Conservation (phyloP, 768 basidiomycete species). For the Auriscalpium microsporum region DNA sequence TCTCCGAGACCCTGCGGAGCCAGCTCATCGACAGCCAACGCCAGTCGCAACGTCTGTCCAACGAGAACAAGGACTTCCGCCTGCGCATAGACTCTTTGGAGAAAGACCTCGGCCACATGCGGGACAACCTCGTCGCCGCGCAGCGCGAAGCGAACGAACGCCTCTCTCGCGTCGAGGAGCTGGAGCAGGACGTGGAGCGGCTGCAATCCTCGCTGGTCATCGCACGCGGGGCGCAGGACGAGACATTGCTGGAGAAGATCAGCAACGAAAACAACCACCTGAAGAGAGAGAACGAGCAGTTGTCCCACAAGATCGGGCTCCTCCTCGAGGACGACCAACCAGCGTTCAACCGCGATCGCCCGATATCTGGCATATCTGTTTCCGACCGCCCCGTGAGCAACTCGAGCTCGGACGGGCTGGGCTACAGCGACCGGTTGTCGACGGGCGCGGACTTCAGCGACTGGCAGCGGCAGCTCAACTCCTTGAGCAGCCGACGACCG, state of each 20-base stretch:
- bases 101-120: constrained; percentile 62
- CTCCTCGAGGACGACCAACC: constrained; percentile 82
- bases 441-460: constrained; percentile 69
- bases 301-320: constrained; percentile 86
- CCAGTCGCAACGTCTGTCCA: constrained; percentile 59
- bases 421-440: constrained; percentile 49
- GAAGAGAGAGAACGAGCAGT: constrained; percentile 78
- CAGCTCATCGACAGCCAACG: constrained; percentile 76
- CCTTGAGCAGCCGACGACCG: constrained; percentile 65
- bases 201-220: constrained; percentile 65
- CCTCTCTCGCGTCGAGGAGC: constrained; percentile 64
- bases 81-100: constrained; percentile 66
- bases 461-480: constrained; percentile 79
- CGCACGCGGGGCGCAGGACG: constrained; percentile 68
- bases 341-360: constrained; percentile 50
- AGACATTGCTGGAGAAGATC: constrained; percentile 73
- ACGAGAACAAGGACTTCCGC: constrained; percentile 71
- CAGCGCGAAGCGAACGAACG: constrained; percentile 78
- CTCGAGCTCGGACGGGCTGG: constrained; percentile 72
- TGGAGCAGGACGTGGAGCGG: constrained; percentile 72
- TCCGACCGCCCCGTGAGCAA: constrained; percentile 56
- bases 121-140: constrained; percentile 59
- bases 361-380: constrained; percentile 48
- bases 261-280: constrained; percentile 73
- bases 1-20: constrained; percentile 48